Evolutionary conservation across 371 early-diverging fungal genomes (phyloP).

Genomic region (Nematocida homosporus): DNA sequence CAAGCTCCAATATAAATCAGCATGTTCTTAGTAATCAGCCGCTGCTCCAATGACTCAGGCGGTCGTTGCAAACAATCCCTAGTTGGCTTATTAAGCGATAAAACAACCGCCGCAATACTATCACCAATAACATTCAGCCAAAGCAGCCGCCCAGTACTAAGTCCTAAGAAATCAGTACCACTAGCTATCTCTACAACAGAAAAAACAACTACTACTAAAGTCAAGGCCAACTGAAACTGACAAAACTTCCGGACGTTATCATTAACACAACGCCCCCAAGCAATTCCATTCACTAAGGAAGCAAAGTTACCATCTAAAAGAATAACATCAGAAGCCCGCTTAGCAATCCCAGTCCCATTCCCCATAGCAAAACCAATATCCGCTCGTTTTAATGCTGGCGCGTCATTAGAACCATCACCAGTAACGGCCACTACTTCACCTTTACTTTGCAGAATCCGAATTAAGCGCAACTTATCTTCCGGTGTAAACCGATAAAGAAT

Average conservation of each 20-base stretch:
- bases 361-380: slow-evolving; percentile 98
- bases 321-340: slow-evolving; percentile 89
- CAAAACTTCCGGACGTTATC: slow-evolving; percentile 85
- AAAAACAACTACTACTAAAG: slow-evolving; percentile 76
- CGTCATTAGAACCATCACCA: slow-evolving; percentile 95
- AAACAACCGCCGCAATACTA: slow-evolving; percentile 76
- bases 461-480: slow-evolving; percentile 81
- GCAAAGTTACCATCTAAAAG: slow-evolving; percentile 82
- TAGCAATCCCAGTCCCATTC: slow-evolving; percentile 89
- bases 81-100: slow-evolving; percentile 77
- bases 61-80: slow-evolving; percentile 73
- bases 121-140: slow-evolving; percentile 80
- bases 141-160: slow-evolving; percentile 77
- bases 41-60: slow-evolving; percentile 74
- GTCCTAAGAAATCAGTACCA: slow-evolving; percentile 68
- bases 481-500: slow-evolving; percentile 88
- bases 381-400: slow-evolving; percentile 87
- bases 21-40: slow-evolving; percentile 80
- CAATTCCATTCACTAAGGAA: slow-evolving; percentile 75
- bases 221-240: slow-evolving; percentile 88
- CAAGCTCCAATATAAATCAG: slow-evolving; percentile 81
- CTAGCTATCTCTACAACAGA: slow-evolving; percentile 71
- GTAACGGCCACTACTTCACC: slow-evolving; percentile 92
- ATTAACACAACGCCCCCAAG: slow-evolving; percentile 87
- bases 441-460: slow-evolving; percentile 75